phyloP scores from a whole-genome alignment of 305 asterid genomes.

The Solanum hybrid region DNA sequence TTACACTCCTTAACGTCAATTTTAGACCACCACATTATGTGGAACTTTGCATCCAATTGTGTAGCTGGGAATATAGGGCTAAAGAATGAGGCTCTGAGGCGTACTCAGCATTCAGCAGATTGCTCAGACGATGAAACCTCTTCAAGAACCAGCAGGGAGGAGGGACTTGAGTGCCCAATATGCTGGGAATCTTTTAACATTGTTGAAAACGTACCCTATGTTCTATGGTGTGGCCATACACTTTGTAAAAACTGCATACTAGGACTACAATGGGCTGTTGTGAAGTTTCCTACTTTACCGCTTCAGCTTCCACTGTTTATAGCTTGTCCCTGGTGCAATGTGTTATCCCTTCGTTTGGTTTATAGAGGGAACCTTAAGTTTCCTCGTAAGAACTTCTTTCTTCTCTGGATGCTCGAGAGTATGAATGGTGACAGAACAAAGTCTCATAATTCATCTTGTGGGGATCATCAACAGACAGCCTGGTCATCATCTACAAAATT shows the following conservation, averaged over 20 bases:
- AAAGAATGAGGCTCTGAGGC: constrained; percentile 34
- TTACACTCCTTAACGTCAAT: background rate
- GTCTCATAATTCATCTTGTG: constrained; percentile 29
- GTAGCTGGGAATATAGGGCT: constrained; percentile 45
- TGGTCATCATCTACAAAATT: constrained; percentile 31
- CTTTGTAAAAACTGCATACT: constrained; percentile 87
- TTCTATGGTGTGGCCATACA: constrained; percentile 94
- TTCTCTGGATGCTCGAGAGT: constrained; percentile 98
- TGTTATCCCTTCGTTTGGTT: constrained; percentile 66
- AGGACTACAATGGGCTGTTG: constrained; percentile 86
- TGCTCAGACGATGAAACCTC: constrained; percentile 70
- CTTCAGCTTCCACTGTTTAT: constrained; percentile 87
- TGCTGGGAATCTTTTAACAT: constrained; percentile 96
- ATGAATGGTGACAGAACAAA: constrained; percentile 63
- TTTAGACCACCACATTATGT: constrained; percentile 25
- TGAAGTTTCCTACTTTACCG: constrained; percentile 72
- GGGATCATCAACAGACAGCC: constrained; percentile 33
- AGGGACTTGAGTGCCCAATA: constrained; percentile 80
- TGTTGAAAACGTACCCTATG: constrained; percentile 86
- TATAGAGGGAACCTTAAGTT: constrained; percentile 66
- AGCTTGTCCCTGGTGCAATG: constrained; percentile 95
- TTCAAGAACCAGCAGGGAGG: constrained; percentile 50
- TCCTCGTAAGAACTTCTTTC: constrained; percentile 89
- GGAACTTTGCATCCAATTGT: constrained; percentile 67
- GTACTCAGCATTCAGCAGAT: constrained; percentile 31